Base-by-base conservation (phyloP, 2,329 filamentous ascomycete species). In the Colletotrichum nymphaeae region DNA sequence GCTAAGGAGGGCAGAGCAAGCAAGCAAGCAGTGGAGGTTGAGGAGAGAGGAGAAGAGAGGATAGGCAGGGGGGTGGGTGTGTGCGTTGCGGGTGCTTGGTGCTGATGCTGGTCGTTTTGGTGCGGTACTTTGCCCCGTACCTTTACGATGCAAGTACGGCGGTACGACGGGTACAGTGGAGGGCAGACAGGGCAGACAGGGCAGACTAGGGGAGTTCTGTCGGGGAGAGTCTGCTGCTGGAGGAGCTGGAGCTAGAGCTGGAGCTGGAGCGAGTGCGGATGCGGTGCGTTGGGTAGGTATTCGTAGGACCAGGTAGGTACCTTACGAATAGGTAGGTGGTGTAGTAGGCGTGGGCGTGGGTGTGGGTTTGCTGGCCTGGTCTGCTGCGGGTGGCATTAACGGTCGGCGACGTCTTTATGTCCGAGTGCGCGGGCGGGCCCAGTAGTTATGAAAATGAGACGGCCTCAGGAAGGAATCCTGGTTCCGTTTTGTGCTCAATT, bases 391-490 rank as follows among this genome's bases (percentile, higher is more conserved):
- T 75, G 76, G 74, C 59, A 69, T 63, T 72, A 81, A 74, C 69
- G 60, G 77, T 83, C 81, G 81, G 81, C 79, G 76, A 78, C 78
- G 77, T 82, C 76, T 80, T 83, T 84, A 83, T 84, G 82, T 84
- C 83, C 83, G 83, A 84, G 46, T 75, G 76, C 72, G 78, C 68
- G 72, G 72, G 63, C 69, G 63, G 63, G 53, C 63, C 63, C 63
- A 30, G 67, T 63, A 56, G 60, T 63, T 49, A 37, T 57, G 67
- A 28, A 7, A 49, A 60, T 42, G 56, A 46, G 63, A 66, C 37
- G n/a, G 63, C 37, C 53, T 42, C 60, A 42, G 56, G 42, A 49
- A 66, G 65, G 59, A 72, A 72, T 70, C 60, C 70, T 62, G 42
- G 70, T 49, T 60, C 66, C 67, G 67, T 73, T 70, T 70, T 62